Evolutionary conservation across 1,139 yeast genomes (phyloP).

Genomic region (Pichia sp.): DNA sequence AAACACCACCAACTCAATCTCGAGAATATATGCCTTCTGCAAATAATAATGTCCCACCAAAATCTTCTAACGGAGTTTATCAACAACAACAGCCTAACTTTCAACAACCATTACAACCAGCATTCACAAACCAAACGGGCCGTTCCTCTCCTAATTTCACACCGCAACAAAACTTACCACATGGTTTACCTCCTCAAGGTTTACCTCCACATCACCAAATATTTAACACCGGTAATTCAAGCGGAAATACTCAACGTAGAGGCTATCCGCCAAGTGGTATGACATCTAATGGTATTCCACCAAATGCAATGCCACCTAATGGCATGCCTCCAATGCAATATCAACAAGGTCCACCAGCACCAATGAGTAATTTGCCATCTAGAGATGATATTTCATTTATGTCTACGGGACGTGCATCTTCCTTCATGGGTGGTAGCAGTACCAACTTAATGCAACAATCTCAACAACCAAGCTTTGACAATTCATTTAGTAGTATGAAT

Average conservation of each 20-base stretch:
- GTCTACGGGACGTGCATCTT: conserved; percentile 10
- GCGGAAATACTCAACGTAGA: conserved; percentile 1
- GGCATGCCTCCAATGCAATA: not conserved
- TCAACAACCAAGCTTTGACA: conserved; percentile 6
- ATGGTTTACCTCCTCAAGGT: conserved; percentile 26
- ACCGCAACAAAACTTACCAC: conserved; percentile 24
- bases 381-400: conserved; percentile 18
- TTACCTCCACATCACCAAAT: conserved; percentile 22
- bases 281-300: not conserved
- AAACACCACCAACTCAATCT: conserved; percentile 8
- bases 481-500: conserved; percentile 7
- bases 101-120: conserved; percentile 5
- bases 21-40: not conserved
- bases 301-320: not conserved
- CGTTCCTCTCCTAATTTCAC: conserved; percentile 21
- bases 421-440: conserved; percentile 1
- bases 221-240: conserved; percentile 5
- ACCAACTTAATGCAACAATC: not conserved
- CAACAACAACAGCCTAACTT: conserved; percentile 2
- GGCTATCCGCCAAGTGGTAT: not conserved
- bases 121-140: conserved; percentile 11
- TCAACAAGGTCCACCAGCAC: conserved; percentile 1
- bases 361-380: conserved; percentile 10
- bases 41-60: not conserved
- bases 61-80: not conserved